Evolutionary conservation across 1,139 yeast genomes (phyloP).

Genomic region (Pichia sp.): DNA sequence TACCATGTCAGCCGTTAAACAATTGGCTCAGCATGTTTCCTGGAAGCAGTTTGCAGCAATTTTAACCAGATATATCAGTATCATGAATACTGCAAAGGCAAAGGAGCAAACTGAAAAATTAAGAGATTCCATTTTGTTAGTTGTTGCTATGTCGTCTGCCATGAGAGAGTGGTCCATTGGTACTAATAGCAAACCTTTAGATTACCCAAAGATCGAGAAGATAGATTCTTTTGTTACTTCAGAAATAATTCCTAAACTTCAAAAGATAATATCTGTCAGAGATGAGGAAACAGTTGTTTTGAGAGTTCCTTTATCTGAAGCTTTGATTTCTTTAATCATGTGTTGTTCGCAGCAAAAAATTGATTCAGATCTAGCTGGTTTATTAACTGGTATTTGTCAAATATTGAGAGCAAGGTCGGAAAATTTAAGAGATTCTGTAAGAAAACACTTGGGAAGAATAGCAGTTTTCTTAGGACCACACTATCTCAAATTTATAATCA

Average conservation of each 20-base stretch:
- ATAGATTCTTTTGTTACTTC: constrained; percentile 51
- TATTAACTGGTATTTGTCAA: constrained; percentile 81
- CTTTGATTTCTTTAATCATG: constrained; percentile 64
- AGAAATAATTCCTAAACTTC: constrained; percentile 61
- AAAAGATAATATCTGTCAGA: constrained; percentile 54
- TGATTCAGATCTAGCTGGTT: constrained; percentile 67
- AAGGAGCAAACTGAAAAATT: constrained; percentile 44
- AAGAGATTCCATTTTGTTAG: constrained; percentile 56
- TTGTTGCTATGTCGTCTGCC: constrained; percentile 61
- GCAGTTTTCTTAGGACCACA: constrained; percentile 63
- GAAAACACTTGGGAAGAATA: constrained; percentile 70
- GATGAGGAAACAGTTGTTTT: constrained; percentile 74
- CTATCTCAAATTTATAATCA: constrained; percentile 68
- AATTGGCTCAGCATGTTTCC: constrained; percentile 53
- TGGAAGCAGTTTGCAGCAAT: constrained; percentile 83
- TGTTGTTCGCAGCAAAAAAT: constrained; percentile 58
- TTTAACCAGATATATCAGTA: constrained; percentile 62
- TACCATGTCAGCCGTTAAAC: constrained; percentile 60
- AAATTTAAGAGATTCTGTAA: constrained; percentile 80
- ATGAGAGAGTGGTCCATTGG: constrained; percentile 35
- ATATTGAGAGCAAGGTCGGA: constrained; percentile 82
- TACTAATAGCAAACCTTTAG: constrained; percentile 27
- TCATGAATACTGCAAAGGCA: constrained; percentile 34
- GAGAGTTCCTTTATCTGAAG: constrained; percentile 79
- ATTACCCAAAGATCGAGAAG: constrained; percentile 37